phyloP scores from a whole-genome alignment of 139 green algal species.

The Auxenochlorella pyrenoidosa region DNA sequence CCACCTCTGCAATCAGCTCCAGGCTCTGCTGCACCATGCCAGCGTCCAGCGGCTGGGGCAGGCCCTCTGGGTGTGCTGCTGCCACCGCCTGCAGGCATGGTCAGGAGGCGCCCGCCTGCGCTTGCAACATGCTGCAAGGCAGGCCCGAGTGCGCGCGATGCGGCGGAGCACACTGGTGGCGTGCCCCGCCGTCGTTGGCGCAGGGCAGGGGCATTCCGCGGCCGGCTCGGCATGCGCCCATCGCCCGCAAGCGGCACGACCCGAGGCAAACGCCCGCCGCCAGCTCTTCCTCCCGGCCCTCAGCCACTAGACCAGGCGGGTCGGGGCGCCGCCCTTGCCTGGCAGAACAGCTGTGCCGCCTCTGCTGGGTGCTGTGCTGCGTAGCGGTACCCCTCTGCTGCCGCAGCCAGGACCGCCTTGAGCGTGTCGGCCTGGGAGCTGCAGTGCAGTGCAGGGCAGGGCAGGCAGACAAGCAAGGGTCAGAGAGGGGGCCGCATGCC shows the following conservation, averaged over 20 bases:
- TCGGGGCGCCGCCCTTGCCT: neutral
- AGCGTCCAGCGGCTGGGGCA: conserved; percentile 55
- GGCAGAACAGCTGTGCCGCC: conserved; percentile 53
- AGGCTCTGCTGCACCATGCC: conserved; percentile 48
- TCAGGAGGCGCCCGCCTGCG: neutral
- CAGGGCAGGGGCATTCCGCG: too few species aligned
- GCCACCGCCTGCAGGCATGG: conserved; percentile 12
- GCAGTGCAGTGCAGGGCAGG: neutral
- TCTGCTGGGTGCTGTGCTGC: conserved; percentile 65
- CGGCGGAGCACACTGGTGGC: too few species aligned
- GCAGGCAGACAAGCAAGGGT: neutral
- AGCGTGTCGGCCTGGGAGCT: conserved; percentile 53
- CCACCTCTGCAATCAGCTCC: conserved; percentile 8
- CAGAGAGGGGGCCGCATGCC: too few species aligned
- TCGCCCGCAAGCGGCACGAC: too few species aligned
- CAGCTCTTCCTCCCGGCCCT: too few species aligned
- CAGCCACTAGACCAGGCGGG: too few species aligned
- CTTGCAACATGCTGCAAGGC: neutral
- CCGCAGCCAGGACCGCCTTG: conserved; percentile 67
- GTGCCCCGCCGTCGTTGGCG: too few species aligned
- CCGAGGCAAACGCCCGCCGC: neutral
- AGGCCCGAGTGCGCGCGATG: too few species aligned
- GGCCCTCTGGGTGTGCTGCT: conserved; percentile 32
- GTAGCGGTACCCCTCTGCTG: conserved; percentile 64
- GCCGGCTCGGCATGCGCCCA: too few species aligned